These are phyloP conservation scores for Starmerella khaoyaiensis DNA, from an alignment of 805 yeast species.

Conservation along the genomic window DNA sequence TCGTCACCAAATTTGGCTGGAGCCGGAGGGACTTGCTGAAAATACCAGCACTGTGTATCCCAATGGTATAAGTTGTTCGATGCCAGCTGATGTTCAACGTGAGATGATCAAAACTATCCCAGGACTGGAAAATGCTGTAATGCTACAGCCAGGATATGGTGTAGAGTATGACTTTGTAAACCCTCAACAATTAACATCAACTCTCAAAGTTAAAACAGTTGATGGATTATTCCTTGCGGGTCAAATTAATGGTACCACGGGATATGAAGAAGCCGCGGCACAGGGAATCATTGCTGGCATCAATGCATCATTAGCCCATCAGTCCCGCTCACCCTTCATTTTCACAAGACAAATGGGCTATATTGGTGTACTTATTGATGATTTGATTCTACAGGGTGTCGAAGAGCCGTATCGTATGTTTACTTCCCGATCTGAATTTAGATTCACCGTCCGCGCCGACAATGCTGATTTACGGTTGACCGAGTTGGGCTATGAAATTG, in stretches of 20 bases:
- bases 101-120: conserved; percentile 62
- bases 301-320: conserved; percentile 63
- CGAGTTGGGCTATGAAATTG: conserved; percentile 46
- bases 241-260: conserved; percentile 97
- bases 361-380: conserved; percentile 86
- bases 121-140: conserved; percentile 77
- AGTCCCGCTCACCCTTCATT: conserved; percentile 34
- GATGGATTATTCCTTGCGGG: conserved; percentile 82
- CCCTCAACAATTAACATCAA: conserved; percentile 68
- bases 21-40: conserved; percentile 93
- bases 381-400: conserved; percentile 86
- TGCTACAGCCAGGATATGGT: conserved; percentile 96
- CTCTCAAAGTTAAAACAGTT: conserved; percentile 70
- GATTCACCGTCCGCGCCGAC: conserved; percentile 82
- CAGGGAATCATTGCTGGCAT: conserved; percentile 94
- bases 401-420: conserved; percentile 97
- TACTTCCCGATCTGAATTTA: conserved; percentile 87
- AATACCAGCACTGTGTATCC: conserved; percentile 84
- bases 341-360: conserved; percentile 74
- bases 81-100: conserved; percentile 88
- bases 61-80: conserved; percentile 87
- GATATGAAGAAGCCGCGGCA: conserved; percentile 97
- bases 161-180: conserved; percentile 95
- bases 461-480: conserved; percentile 87
- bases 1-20: conserved; percentile 81